Evolutionary conservation across 352 stramenopile genomes (phyloP).

Genomic region (Phytophthora macrochlamydospora): DNA sequence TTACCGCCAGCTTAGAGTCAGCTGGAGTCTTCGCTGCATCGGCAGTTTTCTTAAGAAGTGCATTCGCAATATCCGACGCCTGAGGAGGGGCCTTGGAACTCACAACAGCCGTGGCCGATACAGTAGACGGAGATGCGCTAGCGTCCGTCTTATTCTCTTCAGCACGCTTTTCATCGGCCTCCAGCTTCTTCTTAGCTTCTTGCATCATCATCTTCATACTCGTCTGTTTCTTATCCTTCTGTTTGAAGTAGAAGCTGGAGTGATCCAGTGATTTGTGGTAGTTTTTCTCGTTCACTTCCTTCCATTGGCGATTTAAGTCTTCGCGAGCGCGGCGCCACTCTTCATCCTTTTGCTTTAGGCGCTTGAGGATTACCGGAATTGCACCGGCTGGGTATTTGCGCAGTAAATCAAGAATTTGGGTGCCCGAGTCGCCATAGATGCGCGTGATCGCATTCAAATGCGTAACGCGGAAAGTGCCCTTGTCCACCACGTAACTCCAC

Average conservation of each 20-base stretch:
- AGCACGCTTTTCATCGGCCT: conserved; percentile 57
- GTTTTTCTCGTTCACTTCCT: conserved; percentile 97
- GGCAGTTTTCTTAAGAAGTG: conserved; percentile 53
- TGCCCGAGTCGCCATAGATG: conserved; percentile 96
- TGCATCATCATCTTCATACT: conserved; percentile 94
- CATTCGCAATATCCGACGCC: conserved; percentile 63
- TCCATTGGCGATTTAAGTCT: conserved; percentile 97
- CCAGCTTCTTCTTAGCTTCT: conserved; percentile 86
- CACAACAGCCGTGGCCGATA: conserved; percentile 28
- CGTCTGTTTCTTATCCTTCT: conserved; percentile 98
- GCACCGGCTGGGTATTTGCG: conserved; percentile 96
- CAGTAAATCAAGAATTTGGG: conserved; percentile 94
- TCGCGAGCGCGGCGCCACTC: conserved; percentile 95
- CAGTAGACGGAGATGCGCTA: conserved; percentile 27
- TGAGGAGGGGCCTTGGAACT: conserved; percentile 43
- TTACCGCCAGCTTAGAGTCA: conserved; percentile 3
- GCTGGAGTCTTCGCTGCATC: conserved; percentile 10
- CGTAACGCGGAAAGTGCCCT: conserved; percentile 94
- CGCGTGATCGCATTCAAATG: conserved; percentile 98
- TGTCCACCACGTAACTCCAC: conserved; percentile 94
- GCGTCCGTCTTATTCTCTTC: conserved; percentile 33
- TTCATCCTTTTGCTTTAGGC: conserved; percentile 98
- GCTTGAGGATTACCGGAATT: conserved; percentile 98
- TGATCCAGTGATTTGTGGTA: conserved; percentile 99
- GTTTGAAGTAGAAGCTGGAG: conserved; percentile 98